Base-by-base conservation (phyloP, 2,329 filamentous ascomycete species). In the Paracoccidioides lutzii region DNA sequence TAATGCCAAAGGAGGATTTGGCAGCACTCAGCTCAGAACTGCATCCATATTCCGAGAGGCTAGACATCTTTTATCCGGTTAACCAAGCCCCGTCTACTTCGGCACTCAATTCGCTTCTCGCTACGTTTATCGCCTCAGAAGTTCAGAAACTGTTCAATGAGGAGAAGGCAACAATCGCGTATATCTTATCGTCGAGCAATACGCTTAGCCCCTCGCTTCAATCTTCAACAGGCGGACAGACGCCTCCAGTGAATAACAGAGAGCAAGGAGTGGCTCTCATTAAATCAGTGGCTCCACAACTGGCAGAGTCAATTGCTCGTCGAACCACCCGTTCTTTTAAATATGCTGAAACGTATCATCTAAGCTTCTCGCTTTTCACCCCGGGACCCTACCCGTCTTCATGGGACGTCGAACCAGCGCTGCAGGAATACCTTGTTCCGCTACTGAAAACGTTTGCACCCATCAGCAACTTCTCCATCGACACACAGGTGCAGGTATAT, bases 401-500 rank as follows among this genome's bases (percentile, higher is more conserved):
- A 8, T 98, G 93, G 93, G 88, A 95, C 53, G 88, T 97, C 52
- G 87, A 96, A 61, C 73, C 79, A 40, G 90, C 91, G 0, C 78
- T 97, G 8, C 78, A 84, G 30, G 80, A 87, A 61, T 91, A 95
- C 69, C 83, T 98, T 69, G 76, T 81, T 54, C 91, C 93, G 0
- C 78, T 97, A 49, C 77, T 98, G 0, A 78, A 87, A 45, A 83
- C 89, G 32, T 80, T 97, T 33, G 81, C 83, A 0, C 78, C 85
- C 0, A 94, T 96, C 61, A 93, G 90, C 75, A 91, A 94, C 68
- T 97, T 98, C 66, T 95, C 90, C 12, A 85, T 97, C 52, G 90
- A 97, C 67, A 95, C 90, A 0, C 93, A 98, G 71, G 87, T 98
- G 2, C 93, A 98, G 71, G 79, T 97, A 0, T 96, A 95, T 67